Evolutionary conservation across 352 stramenopile genomes (phyloP).

Genomic region (Globisporangium cystogenes): DNA sequence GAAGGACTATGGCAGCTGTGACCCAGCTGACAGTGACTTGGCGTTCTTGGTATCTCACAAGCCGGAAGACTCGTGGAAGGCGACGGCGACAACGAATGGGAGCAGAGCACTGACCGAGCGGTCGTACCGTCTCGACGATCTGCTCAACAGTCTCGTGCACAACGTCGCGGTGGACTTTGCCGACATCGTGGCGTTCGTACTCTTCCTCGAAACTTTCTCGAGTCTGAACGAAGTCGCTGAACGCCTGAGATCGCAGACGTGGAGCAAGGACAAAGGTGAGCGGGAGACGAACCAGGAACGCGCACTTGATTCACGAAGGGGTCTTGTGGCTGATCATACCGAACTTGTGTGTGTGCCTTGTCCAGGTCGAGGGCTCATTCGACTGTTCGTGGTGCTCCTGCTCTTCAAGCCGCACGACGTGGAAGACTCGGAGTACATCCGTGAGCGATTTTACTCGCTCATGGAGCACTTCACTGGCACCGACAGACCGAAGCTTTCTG

Average conservation of each 20-base stretch:
- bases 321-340: neutral
- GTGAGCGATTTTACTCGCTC: conserved; percentile 39
- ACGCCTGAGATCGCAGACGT: conserved; percentile 37
- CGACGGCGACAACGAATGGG: neutral
- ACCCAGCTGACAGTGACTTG: conserved; percentile 20
- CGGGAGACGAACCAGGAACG: neutral
- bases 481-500: conserved; percentile 20
- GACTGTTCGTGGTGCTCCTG: conserved; percentile 54
- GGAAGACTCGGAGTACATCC: conserved; percentile 26
- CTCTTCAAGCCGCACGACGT: conserved; percentile 43
- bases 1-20: conserved; percentile 38
- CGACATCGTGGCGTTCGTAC: conserved; percentile 58
- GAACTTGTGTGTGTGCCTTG: neutral
- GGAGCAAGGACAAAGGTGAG: conserved; percentile 41
- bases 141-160: conserved; percentile 28
- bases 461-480: conserved; percentile 32
- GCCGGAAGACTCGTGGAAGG: conserved; percentile 19
- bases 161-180: conserved; percentile 42
- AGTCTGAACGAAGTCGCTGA: conserved; percentile 57
- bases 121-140: conserved; percentile 21
- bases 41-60: conserved; percentile 24
- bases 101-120: conserved; percentile 13
- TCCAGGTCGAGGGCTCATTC: conserved; percentile 46
- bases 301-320: neutral
- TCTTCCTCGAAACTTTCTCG: conserved; percentile 69